Base-by-base conservation (phyloP, 2,329 filamentous ascomycete species). In the Bipolaris victoriae region DNA sequence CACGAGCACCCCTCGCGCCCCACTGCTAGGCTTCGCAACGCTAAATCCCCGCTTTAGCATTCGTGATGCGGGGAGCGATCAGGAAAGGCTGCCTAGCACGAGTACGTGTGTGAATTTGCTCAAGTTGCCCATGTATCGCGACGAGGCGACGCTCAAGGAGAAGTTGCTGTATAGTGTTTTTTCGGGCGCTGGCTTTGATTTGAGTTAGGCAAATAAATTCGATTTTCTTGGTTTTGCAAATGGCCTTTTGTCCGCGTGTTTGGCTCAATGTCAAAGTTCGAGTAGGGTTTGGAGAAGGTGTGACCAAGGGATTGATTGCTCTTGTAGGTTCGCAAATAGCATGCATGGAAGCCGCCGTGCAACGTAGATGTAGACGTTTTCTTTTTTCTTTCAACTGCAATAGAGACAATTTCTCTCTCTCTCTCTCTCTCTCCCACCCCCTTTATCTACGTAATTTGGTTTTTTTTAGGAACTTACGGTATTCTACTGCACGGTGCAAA, bases 71-170 rank as follows among this genome's bases (percentile, higher is more conserved):
- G 90, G 91, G 4, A 80, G 79, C 24, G 91, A 96, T 70, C 85
- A 94, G 76, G 84, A 86, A 46, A 83, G 95, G 57, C 79, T 97
- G 62, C 95, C 95, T 2, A 98, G 92, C 72, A 92, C 95, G 16
- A 97, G 93, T 73, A 99, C 95, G 0, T 99, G 95, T 69, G 92
- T 98, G 26, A 99, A 99, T 74, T 75, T 99, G 66, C 79, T 99
- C 46, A 99, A 99, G 81, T 78, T 99, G 64, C 95, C 95, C 6
- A 86, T 88, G 63, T 99, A 98, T 76, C 84, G 77, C 46, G 86
- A 82, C 33, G 86, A 88, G 61, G 77, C 80, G 57, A 83, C 81
- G 26, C 75, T 99, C 68, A 88, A 85, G 71, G 85, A 88, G 70
- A 98, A 97, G 79, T 75, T 99, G 58, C 79, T 98, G 50, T 97